A percentile compares a stretch with the other conserved stretches of the same genome.
phyloP scores from a whole-genome alignment of 192 early-diverging fungal species.

The Helicostylum pulchrum region DNA sequence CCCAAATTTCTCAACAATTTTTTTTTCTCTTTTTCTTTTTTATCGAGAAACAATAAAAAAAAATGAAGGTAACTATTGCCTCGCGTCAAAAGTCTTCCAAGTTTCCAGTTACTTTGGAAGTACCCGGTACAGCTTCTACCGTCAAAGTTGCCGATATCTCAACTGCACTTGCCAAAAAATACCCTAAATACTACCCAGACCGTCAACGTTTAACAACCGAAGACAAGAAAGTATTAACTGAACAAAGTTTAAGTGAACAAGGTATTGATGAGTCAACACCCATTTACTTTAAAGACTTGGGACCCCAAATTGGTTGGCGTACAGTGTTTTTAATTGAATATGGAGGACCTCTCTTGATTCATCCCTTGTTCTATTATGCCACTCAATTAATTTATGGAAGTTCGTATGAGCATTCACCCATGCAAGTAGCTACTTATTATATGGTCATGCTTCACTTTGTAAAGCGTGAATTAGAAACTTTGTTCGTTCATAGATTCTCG shows the following conservation, averaged over 20 bases:
- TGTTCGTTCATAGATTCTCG: conserved; percentile 90
- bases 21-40: too few species aligned
- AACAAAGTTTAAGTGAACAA: conserved; percentile 55
- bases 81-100: conserved; percentile 45
- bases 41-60: too few species aligned
- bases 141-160: conserved; percentile 71
- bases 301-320: conserved; percentile 91
- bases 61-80: conserved; percentile 53
- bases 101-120: conserved; percentile 58
- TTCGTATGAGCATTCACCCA: conserved; percentile 61
- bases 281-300: conserved; percentile 70
- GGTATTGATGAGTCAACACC: conserved; percentile 61
- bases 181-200: conserved; percentile 63
- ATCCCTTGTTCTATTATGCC: conserved; percentile 82
- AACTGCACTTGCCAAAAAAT: conserved; percentile 60
- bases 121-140: conserved; percentile 44
- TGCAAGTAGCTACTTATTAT: conserved; percentile 67
- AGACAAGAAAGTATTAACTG: conserved; percentile 55
- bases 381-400: conserved; percentile 65
- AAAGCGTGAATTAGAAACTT: conserved; percentile 91
- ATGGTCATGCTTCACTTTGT: conserved; percentile 82
- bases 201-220: conserved; percentile 80
- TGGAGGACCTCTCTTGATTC: conserved; percentile 82
- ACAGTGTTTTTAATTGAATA: conserved; percentile 95
- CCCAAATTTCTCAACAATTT: too few species aligned